Percentiles rank a stretch among this genome's conserved stretches.
Evolutionary conservation across 1,284 basidiomycete genomes (phyloP).

Genomic region (Takashimella tepidaria): DNA sequence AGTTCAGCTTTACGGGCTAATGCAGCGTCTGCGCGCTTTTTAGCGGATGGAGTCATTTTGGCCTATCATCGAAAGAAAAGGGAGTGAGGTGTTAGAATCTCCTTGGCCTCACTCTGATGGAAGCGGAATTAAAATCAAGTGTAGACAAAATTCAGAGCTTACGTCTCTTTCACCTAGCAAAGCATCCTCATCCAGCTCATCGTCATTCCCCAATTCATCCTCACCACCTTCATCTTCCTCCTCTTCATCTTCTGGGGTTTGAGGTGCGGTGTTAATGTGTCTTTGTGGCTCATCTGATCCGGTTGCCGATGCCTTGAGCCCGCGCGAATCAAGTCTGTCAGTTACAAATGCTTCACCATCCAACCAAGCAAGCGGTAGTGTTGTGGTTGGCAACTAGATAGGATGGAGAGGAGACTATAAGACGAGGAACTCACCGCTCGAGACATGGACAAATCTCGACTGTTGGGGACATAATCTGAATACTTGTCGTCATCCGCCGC

Average conservation of each 20-base stretch:
- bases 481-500: constrained; percentile 43
- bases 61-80: no score
- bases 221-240: constrained; percentile 21
- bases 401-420: not conserved
- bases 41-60: constrained; percentile 29
- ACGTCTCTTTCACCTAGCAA: constrained; percentile 10
- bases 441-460: constrained; percentile 42
- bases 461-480: constrained; percentile 44
- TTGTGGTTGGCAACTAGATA: not conserved
- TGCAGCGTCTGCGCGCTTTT: constrained; percentile 26
- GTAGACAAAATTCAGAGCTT: constrained; percentile 3
- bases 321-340: no score
- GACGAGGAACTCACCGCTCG: constrained; percentile 35
- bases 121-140: not conserved
- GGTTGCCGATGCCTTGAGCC: constrained; percentile 33
- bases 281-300: constrained; percentile 34
- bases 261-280: constrained; percentile 40
- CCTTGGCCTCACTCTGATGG: not conserved
- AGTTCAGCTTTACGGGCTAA: constrained; percentile 36
- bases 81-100: not conserved
- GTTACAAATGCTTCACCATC: no score
- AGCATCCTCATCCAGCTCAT: constrained; percentile 26
- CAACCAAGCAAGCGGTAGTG: not conserved
- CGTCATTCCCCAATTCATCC: constrained; percentile 34
- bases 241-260: constrained; percentile 22